Percentiles rank a stretch among this genome's conserved stretches.
Conservation (phyloP, 306 rosid genomes). For the Canavalia ensiformis region DNA sequence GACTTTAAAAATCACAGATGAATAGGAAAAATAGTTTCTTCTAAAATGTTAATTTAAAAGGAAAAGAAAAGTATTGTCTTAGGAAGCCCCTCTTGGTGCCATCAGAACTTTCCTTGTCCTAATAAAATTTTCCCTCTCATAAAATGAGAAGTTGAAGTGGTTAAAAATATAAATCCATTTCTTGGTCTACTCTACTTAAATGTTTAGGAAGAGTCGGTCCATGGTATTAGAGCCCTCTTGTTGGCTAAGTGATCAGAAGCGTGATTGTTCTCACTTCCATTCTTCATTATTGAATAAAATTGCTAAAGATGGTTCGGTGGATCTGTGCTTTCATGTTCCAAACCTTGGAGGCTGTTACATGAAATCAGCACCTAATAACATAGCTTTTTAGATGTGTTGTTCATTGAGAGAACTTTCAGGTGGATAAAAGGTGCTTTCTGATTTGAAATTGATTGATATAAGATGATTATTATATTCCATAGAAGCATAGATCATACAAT, state of each 20-base stretch:
- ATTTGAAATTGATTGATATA: conserved; percentile 9
- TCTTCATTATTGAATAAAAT: conserved; percentile 1
- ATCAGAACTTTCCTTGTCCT: neutral
- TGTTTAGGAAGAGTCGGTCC: neutral
- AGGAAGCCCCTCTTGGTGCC: neutral
- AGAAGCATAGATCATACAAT: neutral
- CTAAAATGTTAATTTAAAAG: neutral
- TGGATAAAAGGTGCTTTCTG: conserved; percentile 2
- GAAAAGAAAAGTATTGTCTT: neutral
- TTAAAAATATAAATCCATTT: neutral
- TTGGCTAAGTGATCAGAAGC: neutral
- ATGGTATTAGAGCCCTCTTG: conserved; percentile 29
- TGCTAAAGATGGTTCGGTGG: conserved; percentile 2
- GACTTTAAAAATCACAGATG: neutral
- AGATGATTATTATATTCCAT: conserved; percentile 34
- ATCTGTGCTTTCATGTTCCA: conserved; percentile 10
- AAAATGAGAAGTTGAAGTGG: conserved; percentile 9
- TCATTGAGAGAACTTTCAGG: conserved; percentile 31
- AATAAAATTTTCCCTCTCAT: conserved; percentile 1
- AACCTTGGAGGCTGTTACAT: neutral
- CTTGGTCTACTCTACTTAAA: neutral
- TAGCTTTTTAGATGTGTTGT: conserved; percentile 7
- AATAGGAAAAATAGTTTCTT: neutral
- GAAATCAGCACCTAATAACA: neutral
- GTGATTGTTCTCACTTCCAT: conserved; percentile 3